These are phyloP conservation scores for Paraconiothyrium sp. DNA, from an alignment of 2,329 filamentous ascomycete genomes.

Conservation along the genomic window DNA sequence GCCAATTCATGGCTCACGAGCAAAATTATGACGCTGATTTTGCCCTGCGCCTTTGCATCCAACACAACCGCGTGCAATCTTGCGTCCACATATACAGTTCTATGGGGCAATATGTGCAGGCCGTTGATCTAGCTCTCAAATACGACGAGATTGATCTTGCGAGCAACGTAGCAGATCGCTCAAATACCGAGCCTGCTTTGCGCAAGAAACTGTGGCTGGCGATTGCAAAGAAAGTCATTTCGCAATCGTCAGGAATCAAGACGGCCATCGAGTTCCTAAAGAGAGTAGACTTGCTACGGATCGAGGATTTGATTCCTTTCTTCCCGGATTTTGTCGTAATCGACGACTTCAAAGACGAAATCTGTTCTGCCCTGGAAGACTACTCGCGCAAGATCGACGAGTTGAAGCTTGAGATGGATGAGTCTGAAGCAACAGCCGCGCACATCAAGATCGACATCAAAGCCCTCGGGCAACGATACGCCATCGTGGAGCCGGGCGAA, in stretches of 20 bases:
- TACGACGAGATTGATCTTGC: conserved; percentile 92
- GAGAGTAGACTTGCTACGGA: conserved; percentile 88
- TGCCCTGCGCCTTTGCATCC: conserved; percentile 92
- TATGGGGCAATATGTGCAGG: conserved; percentile 94
- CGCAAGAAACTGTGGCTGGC: conserved; percentile 96
- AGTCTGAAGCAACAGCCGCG: conserved; percentile 84
- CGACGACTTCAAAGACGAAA: conserved; percentile 99
- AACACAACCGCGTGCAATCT: conserved; percentile 89
- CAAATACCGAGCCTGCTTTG: conserved; percentile 78
- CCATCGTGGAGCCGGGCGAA: conserved; percentile 95
- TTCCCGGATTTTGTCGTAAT: conserved; percentile 99
- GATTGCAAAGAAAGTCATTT: conserved; percentile 93
- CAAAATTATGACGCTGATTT: conserved; percentile 95
- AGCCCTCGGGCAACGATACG: conserved; percentile 86
- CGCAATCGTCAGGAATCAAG: conserved; percentile 83
- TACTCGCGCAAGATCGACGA: conserved; percentile 91
- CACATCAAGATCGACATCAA: conserved; percentile 93
- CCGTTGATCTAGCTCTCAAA: conserved; percentile 89
- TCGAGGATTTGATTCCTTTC: conserved; percentile 97
- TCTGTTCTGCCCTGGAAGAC: conserved; percentile 90
- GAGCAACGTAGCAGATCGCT: conserved; percentile 85
- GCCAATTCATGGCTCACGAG: conserved; percentile 77
- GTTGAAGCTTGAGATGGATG: conserved; percentile 94
- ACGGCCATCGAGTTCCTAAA: conserved; percentile 90
- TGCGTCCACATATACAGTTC: conserved; percentile 97